phyloP scores from a whole-genome alignment of 805 yeast species.

The Barnettozyma salicaria region DNA sequence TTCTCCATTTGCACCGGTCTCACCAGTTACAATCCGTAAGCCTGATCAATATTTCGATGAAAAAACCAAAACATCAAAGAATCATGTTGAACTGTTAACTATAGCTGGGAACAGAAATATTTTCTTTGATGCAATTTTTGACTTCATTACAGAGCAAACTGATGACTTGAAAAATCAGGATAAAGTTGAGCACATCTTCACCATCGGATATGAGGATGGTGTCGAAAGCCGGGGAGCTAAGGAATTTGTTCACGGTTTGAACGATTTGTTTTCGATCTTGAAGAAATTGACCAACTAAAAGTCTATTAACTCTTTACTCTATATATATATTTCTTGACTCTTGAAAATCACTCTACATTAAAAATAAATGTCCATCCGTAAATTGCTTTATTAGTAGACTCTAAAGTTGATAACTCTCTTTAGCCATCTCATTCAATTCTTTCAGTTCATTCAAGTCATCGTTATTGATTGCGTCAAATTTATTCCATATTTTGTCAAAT shows the following conservation, averaged over 20 bases:
- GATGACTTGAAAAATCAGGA: constrained; percentile 10
- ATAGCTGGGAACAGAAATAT: constrained; percentile 63
- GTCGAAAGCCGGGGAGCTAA: constrained; percentile 44
- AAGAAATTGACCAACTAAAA: constrained; percentile 1
- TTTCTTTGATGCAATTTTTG: constrained; percentile 63
- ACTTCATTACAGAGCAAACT: constrained; percentile 37
- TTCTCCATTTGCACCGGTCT: constrained; percentile 7
- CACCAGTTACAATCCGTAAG: too few species aligned
- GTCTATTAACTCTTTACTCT: background rate
- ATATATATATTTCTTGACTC: background rate
- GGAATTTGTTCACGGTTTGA: constrained; percentile 61
- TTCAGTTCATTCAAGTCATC: constrained; percentile 46
- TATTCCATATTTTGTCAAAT: constrained; percentile 42
- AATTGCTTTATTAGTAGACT: background rate
- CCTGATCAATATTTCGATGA: too few species aligned
- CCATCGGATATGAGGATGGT: constrained; percentile 46
- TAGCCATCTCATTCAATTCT: constrained; percentile 51
- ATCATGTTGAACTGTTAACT: constrained; percentile 38
- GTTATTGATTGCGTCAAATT: constrained; percentile 31
- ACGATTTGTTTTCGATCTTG: constrained; percentile 56
- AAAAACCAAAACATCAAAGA: background rate
- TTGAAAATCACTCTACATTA: too few species aligned
- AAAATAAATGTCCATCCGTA: too few species aligned
- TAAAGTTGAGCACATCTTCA: constrained; percentile 43
- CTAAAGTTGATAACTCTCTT: constrained; percentile 37